Evolutionary conservation across 805 yeast species (phyloP).

Genomic region (Candida nemodendra): DNA sequence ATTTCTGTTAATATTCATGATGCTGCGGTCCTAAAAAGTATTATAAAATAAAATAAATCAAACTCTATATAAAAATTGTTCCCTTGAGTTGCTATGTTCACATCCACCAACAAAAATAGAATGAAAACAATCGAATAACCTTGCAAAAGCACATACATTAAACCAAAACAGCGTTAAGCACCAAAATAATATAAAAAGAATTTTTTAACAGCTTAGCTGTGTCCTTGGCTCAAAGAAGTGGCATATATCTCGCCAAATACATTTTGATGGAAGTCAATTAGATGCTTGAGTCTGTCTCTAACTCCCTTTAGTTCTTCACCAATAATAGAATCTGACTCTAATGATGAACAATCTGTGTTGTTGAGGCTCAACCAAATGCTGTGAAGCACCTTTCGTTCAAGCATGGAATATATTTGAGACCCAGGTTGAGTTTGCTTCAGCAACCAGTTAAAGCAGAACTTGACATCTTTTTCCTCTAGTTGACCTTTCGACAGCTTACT

Average conservation of each 20-base stretch:
- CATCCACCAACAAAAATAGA: no score
- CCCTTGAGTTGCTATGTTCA: no score
- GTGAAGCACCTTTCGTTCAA: conserved; percentile 66
- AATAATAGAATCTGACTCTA: conserved; percentile 28
- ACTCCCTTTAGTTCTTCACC: conserved; percentile 57
- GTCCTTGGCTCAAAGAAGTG: conserved; percentile 10
- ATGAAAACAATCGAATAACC: no score
- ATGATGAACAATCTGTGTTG: conserved; percentile 5
- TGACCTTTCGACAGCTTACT: conserved; percentile 31
- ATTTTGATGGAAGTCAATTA: conserved; percentile 77
- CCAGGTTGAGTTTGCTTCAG: conserved; percentile 83
- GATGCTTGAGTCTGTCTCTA: conserved; percentile 58
- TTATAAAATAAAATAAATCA: no score
- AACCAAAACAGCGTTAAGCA: background rate
- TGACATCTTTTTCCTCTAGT: conserved; percentile 43
- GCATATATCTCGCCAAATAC: conserved; percentile 73
- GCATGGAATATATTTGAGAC: conserved; percentile 69
- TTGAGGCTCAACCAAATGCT: conserved; percentile 32
- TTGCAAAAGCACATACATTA: no score
- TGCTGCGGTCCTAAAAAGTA: background rate
- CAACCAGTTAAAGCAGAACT: conserved; percentile 75
- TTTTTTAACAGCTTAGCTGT: background rate
- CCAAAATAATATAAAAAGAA: background rate
- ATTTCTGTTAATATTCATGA: background rate
- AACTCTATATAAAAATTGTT: background rate